Base-by-base conservation (phyloP, 2,329 filamentous ascomycete species). In the Sphaerulina populicola region DNA sequence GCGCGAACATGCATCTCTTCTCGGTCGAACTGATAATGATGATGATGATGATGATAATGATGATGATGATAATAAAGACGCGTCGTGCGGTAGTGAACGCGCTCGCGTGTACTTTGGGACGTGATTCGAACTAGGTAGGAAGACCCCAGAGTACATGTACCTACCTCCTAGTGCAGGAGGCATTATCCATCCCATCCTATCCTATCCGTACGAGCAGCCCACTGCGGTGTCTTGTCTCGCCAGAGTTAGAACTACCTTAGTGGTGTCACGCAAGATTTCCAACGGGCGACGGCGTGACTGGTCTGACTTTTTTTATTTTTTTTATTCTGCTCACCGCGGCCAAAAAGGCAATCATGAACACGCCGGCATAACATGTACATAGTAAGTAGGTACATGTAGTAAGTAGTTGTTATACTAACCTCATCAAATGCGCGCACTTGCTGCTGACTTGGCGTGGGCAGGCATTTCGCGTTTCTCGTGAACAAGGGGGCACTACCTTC, bases 381-480 rank as follows among this genome's bases (percentile, higher is more conserved):
- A 18, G 18, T 18, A 18, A n/a, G n/a, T n/a, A n/a, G n/a, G n/a
- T n/a, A n/a, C n/a, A n/a, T n/a, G n/a, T n/a, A n/a, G n/a, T n/a
- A n/a, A n/a, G 18, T 18, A 18, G 18, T 18, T 18, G 18, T 18
- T 18, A 18, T 18, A 18, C 18, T 18, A 18, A 18, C 18, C 4
- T 18, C 2, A 18, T 18, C 18, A 6, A 11, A 30, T 39, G n/a
- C 8, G n/a, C 8, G n/a, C n/a, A 23, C 31, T 35, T 31, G 41
- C 10, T 45, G 49, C 37, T 30, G 14, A 46, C 43, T 47, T 51
- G 49, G 49, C 49, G 29, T 43, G 30, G 33, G 37, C 46, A 49
- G 39, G 46, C 46, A 48, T 49, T 36, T 33, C 46, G 38, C 27
- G 46, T 33, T 49, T 9, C 29, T 49, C 38, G 46, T 33, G 46